A percentile compares a stretch with the other conserved stretches of the same genome.
Evolutionary conservation across 495 filamentous ascomycete species (phyloP).

Genomic region (Aspergillus haitiensis): DNA sequence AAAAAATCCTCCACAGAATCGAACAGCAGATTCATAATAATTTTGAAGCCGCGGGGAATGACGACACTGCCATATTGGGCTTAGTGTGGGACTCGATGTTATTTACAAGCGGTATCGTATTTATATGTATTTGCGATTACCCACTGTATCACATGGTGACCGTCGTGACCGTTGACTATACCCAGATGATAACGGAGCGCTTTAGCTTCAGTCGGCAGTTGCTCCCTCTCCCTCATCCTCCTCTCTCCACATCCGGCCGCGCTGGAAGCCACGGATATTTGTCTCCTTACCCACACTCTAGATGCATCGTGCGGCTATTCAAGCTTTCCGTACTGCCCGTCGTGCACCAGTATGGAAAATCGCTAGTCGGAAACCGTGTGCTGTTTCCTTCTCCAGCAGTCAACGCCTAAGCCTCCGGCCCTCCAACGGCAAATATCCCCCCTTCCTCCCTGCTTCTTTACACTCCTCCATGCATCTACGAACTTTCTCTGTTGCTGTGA

Average conservation of each 20-base stretch:
- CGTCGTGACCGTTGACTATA: no score
- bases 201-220: not conserved
- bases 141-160: slow-evolving; percentile 8
- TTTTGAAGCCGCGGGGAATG: slow-evolving; percentile 40
- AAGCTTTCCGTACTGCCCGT: slow-evolving; percentile 62
- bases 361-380: slow-evolving; percentile 45
- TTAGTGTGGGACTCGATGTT: slow-evolving; percentile 27
- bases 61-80: slow-evolving; percentile 37
- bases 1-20: not conserved
- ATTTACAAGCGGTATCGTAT: not conserved
- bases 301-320: slow-evolving; percentile 67
- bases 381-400: slow-evolving; percentile 45
- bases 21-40: not conserved
- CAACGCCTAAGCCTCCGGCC: slow-evolving; percentile 48
- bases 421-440: slow-evolving; percentile 41
- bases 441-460: slow-evolving; percentile 35
- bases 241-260: slow-evolving; percentile 14
- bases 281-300: slow-evolving; percentile 13
- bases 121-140: not conserved
- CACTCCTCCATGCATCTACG: slow-evolving; percentile 65
- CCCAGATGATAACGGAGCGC: not conserved
- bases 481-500: slow-evolving; percentile 59
- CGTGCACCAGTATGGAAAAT: slow-evolving; percentile 56
- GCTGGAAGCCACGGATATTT: slow-evolving; percentile 17
- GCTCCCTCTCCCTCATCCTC: slow-evolving; percentile 1